Percentiles rank a stretch among this genome's conserved stretches.
These are phyloP conservation scores for Hortiboletus rubellus DNA, from an alignment of 1,284 basidiomycete species.

Conservation along the genomic window DNA sequence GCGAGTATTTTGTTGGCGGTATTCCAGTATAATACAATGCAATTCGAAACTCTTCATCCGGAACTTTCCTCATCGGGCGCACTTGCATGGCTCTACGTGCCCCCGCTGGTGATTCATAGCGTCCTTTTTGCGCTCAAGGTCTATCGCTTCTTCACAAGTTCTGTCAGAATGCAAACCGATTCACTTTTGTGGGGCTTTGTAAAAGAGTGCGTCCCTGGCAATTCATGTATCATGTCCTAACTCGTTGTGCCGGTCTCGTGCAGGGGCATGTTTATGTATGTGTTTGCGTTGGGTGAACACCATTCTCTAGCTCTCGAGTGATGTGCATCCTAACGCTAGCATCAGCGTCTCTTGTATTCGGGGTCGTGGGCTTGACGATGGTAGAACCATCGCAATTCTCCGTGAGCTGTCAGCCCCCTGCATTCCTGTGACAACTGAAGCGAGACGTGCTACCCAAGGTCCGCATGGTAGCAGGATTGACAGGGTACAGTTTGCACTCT, in stretches of 20 bases:
- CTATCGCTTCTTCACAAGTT: constrained; percentile 15
- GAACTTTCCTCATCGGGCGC: neutral
- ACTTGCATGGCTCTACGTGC: constrained; percentile 12
- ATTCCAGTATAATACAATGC: neutral
- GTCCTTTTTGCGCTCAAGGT: constrained; percentile 9
- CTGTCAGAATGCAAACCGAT: constrained; percentile 4
- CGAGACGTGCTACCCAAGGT: neutral
- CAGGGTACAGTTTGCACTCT: constrained; percentile 4
- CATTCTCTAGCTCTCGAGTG: neutral
- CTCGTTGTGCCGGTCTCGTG: neutral
- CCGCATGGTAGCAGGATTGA: constrained; percentile 1
- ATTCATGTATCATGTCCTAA: neutral
- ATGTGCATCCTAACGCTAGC: neutral
- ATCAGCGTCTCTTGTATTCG: constrained; percentile 8
- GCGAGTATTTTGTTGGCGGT: neutral
- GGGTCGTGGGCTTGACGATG: constrained; percentile 11
- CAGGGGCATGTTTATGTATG: constrained; percentile 19
- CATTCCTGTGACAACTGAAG: neutral
- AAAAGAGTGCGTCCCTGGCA: constrained; percentile 11
- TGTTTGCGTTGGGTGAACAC: constrained; percentile 4
- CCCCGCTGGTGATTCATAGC: constrained; percentile 8
- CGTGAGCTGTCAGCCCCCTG: neutral
- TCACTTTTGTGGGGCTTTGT: constrained; percentile 16
- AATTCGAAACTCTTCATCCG: neutral
- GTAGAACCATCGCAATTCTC: constrained; percentile 8